Evolutionary conservation across 768 basidiomycete genomes (phyloP), one percentile per base, ranked within the genome.

Genomic region (Lactarius hatsudake): DNA sequence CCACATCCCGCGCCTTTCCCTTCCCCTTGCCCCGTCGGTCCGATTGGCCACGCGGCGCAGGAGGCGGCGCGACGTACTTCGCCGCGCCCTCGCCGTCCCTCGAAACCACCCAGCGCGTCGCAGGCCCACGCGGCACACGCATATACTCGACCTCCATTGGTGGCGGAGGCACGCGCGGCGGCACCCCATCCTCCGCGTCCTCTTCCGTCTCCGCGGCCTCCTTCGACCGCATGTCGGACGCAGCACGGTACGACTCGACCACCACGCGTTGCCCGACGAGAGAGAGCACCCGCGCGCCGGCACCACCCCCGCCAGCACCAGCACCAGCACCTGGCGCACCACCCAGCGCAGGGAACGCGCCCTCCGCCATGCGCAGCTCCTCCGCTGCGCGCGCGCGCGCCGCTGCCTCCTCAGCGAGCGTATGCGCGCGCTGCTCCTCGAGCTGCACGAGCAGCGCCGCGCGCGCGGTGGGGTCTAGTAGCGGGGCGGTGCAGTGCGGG

Each of bases 261-360:
- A 17, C 66, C 23, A 66, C 59, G 8, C 62, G 67, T 4, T n/a
- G 55, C 28, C 36, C 12, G 32, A 63, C 58, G 7, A 71, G 17
- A 23, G 62, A 60, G 12, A 71, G 43, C n/a, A 71, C 70, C 18
- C 56, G 61, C 40, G 67, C 60, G 5, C 38, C 38, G 1, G 5
- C 38, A 38, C 34, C 36, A 12, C 36, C 36, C 3, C 28, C 32
- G 5, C 56, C 65, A 17, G 20, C 45, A 17, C 30, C 12, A 1
- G 15, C 38, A 40, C 15, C 17, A 3, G 26, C 26, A 54, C 53
- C 53, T 0, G 28, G 54, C 26, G 59, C 64, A 1, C n/a, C 34
- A 3, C n/a, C 36, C 4, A 70, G 61, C 32, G 59, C 58, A 1
- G 70, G 70, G 57, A 71, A 69, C 55, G 68, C 64, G 30, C 70